These are phyloP conservation scores for Coix lacrymajobi DNA, from an alignment of 176 grass and related monocot genomes.

Conservation along the genomic window DNA sequence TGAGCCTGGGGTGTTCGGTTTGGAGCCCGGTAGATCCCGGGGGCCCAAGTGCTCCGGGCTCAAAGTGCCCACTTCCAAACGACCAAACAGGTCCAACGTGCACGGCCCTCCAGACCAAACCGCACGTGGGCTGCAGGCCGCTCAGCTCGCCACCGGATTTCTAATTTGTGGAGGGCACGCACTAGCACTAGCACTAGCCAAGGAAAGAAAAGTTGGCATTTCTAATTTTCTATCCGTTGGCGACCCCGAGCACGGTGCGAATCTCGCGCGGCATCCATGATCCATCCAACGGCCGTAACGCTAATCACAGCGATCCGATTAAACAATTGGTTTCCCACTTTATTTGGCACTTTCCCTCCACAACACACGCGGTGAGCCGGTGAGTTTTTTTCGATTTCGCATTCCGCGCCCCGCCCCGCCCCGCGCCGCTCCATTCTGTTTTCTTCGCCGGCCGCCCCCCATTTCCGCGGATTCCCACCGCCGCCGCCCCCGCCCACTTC, in stretches of 20 bases:
- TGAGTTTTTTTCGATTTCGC: slow-evolving; percentile 26
- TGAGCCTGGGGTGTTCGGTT: no score
- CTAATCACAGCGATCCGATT: neutral
- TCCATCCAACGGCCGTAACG: neutral
- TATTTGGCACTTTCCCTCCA: neutral
- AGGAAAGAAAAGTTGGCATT: neutral
- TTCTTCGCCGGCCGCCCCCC: neutral
- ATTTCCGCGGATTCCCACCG: neutral
- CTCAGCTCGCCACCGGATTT: no score
- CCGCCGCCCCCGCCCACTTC: neutral
- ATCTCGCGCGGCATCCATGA: neutral
- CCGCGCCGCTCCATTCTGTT: neutral
- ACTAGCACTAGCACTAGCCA: no score
- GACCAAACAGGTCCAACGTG: no score
- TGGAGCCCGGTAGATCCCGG: no score
- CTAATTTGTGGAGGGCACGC: no score
- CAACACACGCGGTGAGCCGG: neutral
- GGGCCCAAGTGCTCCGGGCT: no score
- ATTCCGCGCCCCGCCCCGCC: neutral
- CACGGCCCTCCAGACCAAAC: no score
- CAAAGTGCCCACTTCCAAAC: no score
- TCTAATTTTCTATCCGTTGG: neutral
- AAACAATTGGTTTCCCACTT: slow-evolving; percentile 19
- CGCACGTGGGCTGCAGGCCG: no score
- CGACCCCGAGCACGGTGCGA: neutral